Base-by-base conservation (phyloP, 345 rosid species). In the Turritis glabra region DNA sequence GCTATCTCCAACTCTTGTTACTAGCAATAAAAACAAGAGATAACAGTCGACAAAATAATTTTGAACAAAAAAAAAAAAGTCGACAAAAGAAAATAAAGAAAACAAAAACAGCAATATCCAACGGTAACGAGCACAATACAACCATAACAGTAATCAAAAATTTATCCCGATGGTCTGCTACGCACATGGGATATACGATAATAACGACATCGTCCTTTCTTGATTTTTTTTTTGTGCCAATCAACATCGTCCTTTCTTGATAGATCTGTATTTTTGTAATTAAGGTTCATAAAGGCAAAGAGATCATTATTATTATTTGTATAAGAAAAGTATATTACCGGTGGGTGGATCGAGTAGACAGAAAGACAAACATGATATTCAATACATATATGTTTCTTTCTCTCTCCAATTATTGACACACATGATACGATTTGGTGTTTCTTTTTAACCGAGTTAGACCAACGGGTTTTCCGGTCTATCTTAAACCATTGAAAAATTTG, bases 1-100 rank as follows among this genome's bases (percentile, higher is more conserved):
- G 67, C 78, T 74, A 65, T 57, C 22, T 26, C 78, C 72, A 66
- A 35, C 72, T 57, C 72, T 37, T 57, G 59, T 23, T 53, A 18
- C 22, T 25, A 12, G 27, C 14, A 48, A 21, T 12, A 10, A 48
- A 23, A 25, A 25, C 27, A 8, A 46, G 14, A n/a, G 22, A 10
- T 22, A 35, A 22, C 4, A 33, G 23, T 18, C 1, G 57, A 18
- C 44, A 66, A 29, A 50, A 4, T n/a, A n/a, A n/a, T n/a, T n/a
- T n/a, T n/a, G n/a, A n/a, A n/a, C n/a, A n/a, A n/a, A n/a, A n/a
- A n/a, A n/a, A n/a, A n/a, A n/a, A n/a, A n/a, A 33, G 23, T 18
- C 1, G 57, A 18, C 44, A 66, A 29, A 50, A 4, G 3, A 37
- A 22, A n/a, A 50, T 5, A 15, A 15, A 19, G 7, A 27, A 21